Evolutionary conservation across 768 basidiomycete genomes (phyloP).

Genomic region (Tremella yokohamensis): DNA sequence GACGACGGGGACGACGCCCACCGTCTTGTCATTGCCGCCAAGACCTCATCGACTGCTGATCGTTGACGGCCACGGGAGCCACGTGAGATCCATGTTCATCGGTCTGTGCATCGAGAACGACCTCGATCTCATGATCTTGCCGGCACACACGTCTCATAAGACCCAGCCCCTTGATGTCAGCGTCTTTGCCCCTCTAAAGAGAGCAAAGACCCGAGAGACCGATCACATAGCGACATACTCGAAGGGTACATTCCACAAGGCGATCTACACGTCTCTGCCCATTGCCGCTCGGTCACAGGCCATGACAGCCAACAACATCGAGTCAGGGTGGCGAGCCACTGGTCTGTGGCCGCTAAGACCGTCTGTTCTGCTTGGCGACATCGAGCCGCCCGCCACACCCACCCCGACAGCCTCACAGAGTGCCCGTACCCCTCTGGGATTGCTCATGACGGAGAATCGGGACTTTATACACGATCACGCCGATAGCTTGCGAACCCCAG

Average conservation of each 20-base stretch:
- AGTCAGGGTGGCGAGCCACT: neutral
- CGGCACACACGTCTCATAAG: constrained; percentile 15
- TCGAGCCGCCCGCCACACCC: neutral
- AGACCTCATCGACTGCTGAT: constrained; percentile 5
- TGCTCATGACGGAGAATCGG: neutral
- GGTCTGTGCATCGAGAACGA: constrained; percentile 9
- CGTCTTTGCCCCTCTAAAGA: constrained; percentile 8
- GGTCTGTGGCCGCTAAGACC: neutral
- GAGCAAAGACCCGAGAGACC: neutral
- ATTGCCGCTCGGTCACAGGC: neutral
- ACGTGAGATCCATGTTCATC: constrained; percentile 7
- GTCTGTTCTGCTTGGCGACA: neutral
- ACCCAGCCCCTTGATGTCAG: constrained; percentile 16
- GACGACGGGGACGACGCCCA: neutral
- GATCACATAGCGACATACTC: neutral
- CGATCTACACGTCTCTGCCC: neutral
- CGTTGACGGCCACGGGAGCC: constrained; percentile 17
- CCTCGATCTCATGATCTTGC: constrained; percentile 10
- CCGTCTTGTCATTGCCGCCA: neutral
- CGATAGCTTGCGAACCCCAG: no score
- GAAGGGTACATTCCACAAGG: neutral
- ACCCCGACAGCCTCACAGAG: neutral
- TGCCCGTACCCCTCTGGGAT: constrained; percentile 1
- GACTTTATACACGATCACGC: no score
- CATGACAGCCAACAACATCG: neutral